Evolutionary conservation across 2,329 filamentous ascomycete genomes (phyloP).

Genomic region (Remersonia thermophila): DNA sequence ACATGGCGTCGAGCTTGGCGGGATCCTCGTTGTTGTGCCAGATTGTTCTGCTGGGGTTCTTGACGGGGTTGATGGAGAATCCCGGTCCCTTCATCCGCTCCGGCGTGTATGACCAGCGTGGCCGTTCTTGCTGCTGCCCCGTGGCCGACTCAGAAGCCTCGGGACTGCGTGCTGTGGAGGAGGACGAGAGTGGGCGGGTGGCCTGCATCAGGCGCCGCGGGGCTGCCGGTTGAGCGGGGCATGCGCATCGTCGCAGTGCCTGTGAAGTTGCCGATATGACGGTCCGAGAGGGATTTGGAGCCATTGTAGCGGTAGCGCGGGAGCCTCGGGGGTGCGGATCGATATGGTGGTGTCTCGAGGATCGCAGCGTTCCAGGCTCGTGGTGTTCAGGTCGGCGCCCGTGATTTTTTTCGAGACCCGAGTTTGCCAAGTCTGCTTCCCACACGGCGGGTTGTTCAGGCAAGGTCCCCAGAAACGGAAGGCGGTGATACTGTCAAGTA

Average conservation of each 20-base stretch:
- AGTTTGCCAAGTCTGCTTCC: neutral
- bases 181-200: conserved; percentile 9
- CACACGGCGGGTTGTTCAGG: neutral
- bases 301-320: conserved; percentile 19
- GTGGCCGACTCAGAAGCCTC: conserved; percentile 1
- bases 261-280: conserved; percentile 23
- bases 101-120: conserved; percentile 62
- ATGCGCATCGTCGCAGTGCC: conserved; percentile 20
- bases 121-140: conserved; percentile 20
- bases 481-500: too few relatives aligned
- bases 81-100: conserved; percentile 53
- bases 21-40: conserved; percentile 69
- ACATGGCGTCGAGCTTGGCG: conserved; percentile 61
- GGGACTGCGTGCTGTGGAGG: conserved; percentile 4
- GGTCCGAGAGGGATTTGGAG: conserved; percentile 24
- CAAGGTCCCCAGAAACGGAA: too few relatives aligned
- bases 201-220: conserved; percentile 4
- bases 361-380: neutral
- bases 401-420: conserved; percentile 4
- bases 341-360: neutral
- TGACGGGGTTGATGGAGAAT: conserved; percentile 48
- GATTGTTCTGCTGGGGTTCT: conserved; percentile 36
- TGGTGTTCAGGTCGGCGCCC: neutral
- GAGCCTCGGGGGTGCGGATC: neutral
- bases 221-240: conserved; percentile 6